Evolutionary conservation across 495 filamentous ascomycete species (phyloP), one percentile per base, ranked within the genome.

Genomic region (Stereocaulon alpinum): DNA sequence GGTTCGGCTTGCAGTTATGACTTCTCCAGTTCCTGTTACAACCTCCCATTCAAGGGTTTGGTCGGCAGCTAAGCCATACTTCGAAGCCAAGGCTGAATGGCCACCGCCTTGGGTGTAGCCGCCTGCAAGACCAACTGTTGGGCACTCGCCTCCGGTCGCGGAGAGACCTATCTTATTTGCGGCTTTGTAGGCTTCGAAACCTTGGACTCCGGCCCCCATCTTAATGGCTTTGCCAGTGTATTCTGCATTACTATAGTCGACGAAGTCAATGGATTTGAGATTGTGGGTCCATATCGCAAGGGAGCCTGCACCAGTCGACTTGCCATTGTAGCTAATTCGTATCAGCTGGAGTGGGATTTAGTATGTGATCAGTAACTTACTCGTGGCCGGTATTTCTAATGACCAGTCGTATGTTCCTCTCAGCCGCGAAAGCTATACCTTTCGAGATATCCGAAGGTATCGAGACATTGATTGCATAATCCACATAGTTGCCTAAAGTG

Each of bases 371-470:
- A 24, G 27, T 37, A 12, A 47, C 56, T 24, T 60, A 63, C 61
- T 85, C 82, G 59, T 87, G 86, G 40, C 85, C 86, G 2, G 86
- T 90, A 62, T 86, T 88, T 74, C 85, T 85, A 56, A 87, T 74
- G 0, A 83, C 72, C 2, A 89, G 70, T 44, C 84, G 72, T 1
- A 87, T 57, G 20, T 79, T 77, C 30, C 71, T 72, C 20, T 84
- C 78, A 41, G 76, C 72, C 4, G 84, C 84, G 70, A 86, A 87
- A 62, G 81, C 82, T 24, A 87, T 75, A 0, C 80, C 79, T 7
- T 75, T 70, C 58, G 80, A 77, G 30, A 87, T 70, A 56, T 89
- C 76, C 45, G 72, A 73, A 14, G 78, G 77, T 5, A 66, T 80
- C 44, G 70, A 77, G 5, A 77, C 82, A 45, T 83, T 82, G 45